Evolutionary conservation across 495 filamentous ascomycete species (phyloP), one percentile per base, ranked within the genome.

Genomic region (Tetracladium marchalianum): DNA sequence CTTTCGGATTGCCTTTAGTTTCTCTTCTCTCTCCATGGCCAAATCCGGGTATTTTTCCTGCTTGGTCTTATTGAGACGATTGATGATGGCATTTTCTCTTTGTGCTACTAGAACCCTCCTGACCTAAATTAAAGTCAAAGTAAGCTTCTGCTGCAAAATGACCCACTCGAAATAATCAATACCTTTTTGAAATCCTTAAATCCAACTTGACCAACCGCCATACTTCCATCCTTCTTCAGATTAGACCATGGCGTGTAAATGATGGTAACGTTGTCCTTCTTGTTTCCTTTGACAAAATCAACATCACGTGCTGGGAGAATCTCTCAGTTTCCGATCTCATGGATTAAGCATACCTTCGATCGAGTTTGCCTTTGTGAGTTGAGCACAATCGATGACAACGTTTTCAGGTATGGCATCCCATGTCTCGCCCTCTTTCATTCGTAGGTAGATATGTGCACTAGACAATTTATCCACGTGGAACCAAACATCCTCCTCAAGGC

Each of bases 171-270:
- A 45, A 19, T n/a, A 16, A 27, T 12, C 35, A 41, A 67, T 35
- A 57, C 54, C 58, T 73, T 84, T 58, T 82, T 82, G n/a, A 70
- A 75, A 64, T 96, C 90, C 56, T 94, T 87, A 68, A 96, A 98
- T 35, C 85, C 81, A 41, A 98, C 92, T 63, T 98, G 92, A 17
- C 92, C 92, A 3, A 80, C 81, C 4, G 87, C 89, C 92, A 98
- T 98, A 56, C 78, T 83, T n/a, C 89, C 90, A 54, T 92, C 86
- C 61, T 97, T 98, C 62, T 84, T 81, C 5, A 98, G 80, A 59
- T 98, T 98, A 35, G 87, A 85, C 93, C 93, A 97, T 15, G 92
- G 93, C 2, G 92, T 98, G 66, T 97, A 98, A 54, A 98, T 90
- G 46, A 98, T 66, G 12, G 85, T 93, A 49, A 97, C 73, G 64